Conservation (phyloP, 352 stramenopile species). For the Globisporangium paddicum region DNA sequence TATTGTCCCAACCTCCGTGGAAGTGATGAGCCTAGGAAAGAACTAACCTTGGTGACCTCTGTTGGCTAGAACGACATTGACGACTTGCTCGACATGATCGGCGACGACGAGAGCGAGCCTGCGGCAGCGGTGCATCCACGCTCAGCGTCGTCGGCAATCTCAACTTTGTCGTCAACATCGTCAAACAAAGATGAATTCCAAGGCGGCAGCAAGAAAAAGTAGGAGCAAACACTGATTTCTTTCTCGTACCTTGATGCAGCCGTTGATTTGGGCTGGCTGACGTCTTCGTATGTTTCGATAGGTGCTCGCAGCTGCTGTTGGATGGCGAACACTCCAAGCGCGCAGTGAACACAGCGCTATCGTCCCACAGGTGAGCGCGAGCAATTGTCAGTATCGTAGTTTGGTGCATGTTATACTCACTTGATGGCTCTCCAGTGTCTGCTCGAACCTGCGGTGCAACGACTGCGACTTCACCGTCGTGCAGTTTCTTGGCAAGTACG, state of each 20-base stretch:
- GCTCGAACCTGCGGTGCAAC: slow-evolving; percentile 74
- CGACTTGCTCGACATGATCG: slow-evolving; percentile 65
- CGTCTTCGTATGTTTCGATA: slow-evolving; percentile 12
- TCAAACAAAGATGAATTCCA: slow-evolving; percentile 28
- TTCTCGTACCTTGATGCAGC: neutral
- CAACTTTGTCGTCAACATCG: slow-evolving; percentile 7
- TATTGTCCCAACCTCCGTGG: no score
- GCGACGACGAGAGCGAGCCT: slow-evolving; percentile 33
- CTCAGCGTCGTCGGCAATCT: slow-evolving; percentile 1
- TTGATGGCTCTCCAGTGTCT: slow-evolving; percentile 30
- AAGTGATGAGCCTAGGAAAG: neutral
- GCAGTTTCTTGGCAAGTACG: slow-evolving; percentile 67
- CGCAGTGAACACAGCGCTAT: slow-evolving; percentile 52
- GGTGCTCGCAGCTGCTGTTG: slow-evolving; percentile 51
- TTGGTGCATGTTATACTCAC: neutral
- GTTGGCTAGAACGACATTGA: slow-evolving; percentile 54
- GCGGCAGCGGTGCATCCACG: slow-evolving; percentile 25
- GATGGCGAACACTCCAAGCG: slow-evolving; percentile 51
- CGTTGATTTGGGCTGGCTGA: neutral
- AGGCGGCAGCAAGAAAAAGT: slow-evolving; percentile 59
- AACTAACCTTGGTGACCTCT: neutral
- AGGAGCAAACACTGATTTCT: neutral
- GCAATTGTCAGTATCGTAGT: no score
- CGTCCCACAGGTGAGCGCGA: slow-evolving; percentile 30
- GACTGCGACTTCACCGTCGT: slow-evolving; percentile 80